Percentiles rank a stretch among this genome's conserved stretches.
Conservation (phyloP, 768 basidiomycete genomes). For the Hygrophoropsis aurantiaca region DNA sequence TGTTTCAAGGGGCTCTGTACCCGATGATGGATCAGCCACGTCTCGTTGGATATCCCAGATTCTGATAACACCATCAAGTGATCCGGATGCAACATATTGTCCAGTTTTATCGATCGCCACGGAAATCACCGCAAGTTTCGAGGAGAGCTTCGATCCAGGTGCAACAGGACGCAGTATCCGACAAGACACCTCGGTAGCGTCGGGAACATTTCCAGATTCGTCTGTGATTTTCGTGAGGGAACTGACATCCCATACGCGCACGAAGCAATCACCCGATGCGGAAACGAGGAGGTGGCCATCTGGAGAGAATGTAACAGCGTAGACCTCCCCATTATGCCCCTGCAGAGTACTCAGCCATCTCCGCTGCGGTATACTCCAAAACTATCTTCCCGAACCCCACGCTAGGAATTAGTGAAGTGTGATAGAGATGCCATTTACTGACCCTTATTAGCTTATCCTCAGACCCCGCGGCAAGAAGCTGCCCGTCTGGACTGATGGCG, state of each 20-base stretch:
- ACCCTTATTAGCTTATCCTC: conserved; percentile 35
- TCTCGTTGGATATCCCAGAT: conserved; percentile 51
- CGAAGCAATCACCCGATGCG: conserved; percentile 34
- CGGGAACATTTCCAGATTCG: conserved; percentile 4
- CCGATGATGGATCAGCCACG: conserved; percentile 11
- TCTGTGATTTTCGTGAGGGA: conserved; percentile 16
- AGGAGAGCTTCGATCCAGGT: conserved; percentile 12
- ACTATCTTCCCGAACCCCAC: conserved; percentile 8
- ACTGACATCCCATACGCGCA: conserved; percentile 34
- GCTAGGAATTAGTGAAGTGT: conserved; percentile 2
- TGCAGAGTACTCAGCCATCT: conserved; percentile 27
- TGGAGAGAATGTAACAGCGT: conserved; percentile 33
- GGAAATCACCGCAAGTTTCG: conserved; percentile 29
- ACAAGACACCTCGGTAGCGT: conserved; percentile 14
- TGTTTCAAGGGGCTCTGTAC: conserved; percentile 33
- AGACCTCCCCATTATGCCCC: conserved; percentile 36
- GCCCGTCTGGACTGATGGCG: conserved; percentile 28
- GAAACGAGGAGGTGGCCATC: conserved; percentile 35
- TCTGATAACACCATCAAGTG: conserved; percentile 50
- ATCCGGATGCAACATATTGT: conserved; percentile 49
- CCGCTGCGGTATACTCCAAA: conserved; percentile 24
- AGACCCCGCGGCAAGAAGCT: conserved; percentile 31
- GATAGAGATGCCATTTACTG: conserved; percentile 4
- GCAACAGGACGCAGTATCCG: conserved; percentile 19
- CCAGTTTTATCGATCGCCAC: conserved; percentile 31